These are phyloP conservation scores for Porphyridium purpureum DNA, from an alignment of 23 red algal species.

Conservation along the genomic window DNA sequence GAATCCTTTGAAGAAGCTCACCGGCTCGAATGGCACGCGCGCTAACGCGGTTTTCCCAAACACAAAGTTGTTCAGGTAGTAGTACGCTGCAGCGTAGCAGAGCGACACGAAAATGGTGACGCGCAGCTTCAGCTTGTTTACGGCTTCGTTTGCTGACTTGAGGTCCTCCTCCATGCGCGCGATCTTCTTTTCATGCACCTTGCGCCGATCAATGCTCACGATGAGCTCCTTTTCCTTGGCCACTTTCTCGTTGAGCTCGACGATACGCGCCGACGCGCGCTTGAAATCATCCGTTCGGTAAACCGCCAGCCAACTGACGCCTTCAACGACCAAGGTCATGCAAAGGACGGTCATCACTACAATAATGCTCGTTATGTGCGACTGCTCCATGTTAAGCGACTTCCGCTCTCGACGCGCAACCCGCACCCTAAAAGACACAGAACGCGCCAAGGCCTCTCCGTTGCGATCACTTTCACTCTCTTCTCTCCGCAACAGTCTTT, in stretches of 20 bases:
- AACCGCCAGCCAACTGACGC: slow-evolving; percentile 28
- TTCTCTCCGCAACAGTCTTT: no score
- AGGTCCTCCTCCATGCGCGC: slow-evolving; percentile 47
- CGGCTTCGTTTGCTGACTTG: slow-evolving; percentile 20
- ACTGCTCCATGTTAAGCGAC: no score
- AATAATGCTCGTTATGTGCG: no score
- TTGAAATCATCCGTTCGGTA: slow-evolving; percentile 40
- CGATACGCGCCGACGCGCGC: slow-evolving; percentile 16
- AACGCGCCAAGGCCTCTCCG: no score
- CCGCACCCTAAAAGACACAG: no score
- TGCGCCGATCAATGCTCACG: slow-evolving; percentile 39
- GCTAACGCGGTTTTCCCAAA: slow-evolving; percentile 29
- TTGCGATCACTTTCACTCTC: no score
- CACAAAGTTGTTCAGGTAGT: slow-evolving; percentile 13
- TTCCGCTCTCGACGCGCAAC: no score
- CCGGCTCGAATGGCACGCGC: slow-evolving; percentile 47
- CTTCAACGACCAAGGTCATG: slow-evolving; percentile 5
- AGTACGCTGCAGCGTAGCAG: slow-evolving; percentile 33
- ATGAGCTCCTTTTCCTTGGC: slow-evolving; percentile 44
- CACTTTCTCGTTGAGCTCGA: slow-evolving; percentile 44
- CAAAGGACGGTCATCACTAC: no score
- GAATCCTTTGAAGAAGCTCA: slow-evolving; percentile 2
- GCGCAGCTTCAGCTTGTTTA: slow-evolving; percentile 10
- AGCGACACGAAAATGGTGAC: slow-evolving; percentile 22
- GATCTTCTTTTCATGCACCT: slow-evolving; percentile 45